Percentiles rank a stretch among this genome's conserved stretches.
These are phyloP conservation scores for Aethionema arabicum DNA, from an alignment of 345 rosid genomes.

Conservation along the genomic window DNA sequence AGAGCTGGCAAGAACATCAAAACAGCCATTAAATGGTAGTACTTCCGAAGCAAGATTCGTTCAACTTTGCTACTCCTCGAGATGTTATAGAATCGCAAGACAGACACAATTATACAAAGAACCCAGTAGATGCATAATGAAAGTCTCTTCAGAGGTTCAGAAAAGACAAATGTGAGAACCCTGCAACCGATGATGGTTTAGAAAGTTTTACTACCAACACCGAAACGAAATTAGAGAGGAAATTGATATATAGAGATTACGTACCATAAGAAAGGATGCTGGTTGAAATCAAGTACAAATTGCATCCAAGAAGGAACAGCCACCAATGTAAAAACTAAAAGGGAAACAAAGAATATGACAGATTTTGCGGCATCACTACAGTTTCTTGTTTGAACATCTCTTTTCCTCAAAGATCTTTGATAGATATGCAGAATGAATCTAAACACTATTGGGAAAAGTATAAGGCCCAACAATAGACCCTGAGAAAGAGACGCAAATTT, in stretches of 20 bases:
- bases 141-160: conserved; percentile 75
- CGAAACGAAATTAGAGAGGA: neutral
- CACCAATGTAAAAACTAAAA: conserved; percentile 46
- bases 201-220: neutral
- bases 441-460: conserved; percentile 63
- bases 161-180: conserved; percentile 68
- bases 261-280: conserved; percentile 86
- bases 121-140: conserved; percentile 81
- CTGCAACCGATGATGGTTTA: conserved; percentile 40
- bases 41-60: conserved; percentile 95
- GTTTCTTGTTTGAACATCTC: conserved; percentile 35
- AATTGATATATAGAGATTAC: conserved; percentile 6
- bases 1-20: conserved; percentile 93
- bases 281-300: conserved; percentile 66
- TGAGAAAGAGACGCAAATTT: conserved; percentile 31
- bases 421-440: conserved; percentile 46
- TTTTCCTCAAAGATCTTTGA: conserved; percentile 26
- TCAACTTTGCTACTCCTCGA: conserved; percentile 85
- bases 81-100: conserved; percentile 70
- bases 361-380: conserved; percentile 49
- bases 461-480: conserved; percentile 83
- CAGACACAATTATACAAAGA: conserved; percentile 62
- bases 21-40: conserved; percentile 97
- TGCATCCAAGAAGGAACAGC: conserved; percentile 84
- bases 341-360: conserved; percentile 53